Conservation (phyloP, 2,329 filamentous ascomycete species). For the Sporothrix schenckii region DNA sequence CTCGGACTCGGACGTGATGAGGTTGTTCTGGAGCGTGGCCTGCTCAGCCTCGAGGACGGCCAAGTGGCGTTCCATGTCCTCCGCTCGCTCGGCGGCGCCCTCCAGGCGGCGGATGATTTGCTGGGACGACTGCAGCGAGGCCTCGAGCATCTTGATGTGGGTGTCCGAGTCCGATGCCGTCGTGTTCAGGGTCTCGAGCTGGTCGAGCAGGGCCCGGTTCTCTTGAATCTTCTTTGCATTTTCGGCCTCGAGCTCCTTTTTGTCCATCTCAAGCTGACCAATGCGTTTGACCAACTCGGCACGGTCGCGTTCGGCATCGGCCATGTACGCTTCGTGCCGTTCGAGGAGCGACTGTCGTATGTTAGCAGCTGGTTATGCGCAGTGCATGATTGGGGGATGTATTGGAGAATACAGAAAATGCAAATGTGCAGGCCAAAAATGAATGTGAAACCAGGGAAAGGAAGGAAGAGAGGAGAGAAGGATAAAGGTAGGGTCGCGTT, state of each 20-base stretch:
- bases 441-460: neutral
- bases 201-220: conserved; percentile 77
- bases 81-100: conserved; percentile 71
- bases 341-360: conserved; percentile 76
- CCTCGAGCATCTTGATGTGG: conserved; percentile 75
- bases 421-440: conserved; percentile 32
- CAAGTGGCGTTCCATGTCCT: conserved; percentile 79
- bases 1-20: conserved; percentile 71
- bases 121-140: conserved; percentile 75
- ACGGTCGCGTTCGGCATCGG: conserved; percentile 85
- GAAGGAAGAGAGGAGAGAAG: neutral
- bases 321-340: conserved; percentile 92
- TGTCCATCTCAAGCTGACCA: conserved; percentile 73
- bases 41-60: conserved; percentile 81
- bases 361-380: neutral
- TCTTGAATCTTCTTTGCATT: conserved; percentile 81
- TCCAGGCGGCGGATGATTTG: conserved; percentile 75
- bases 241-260: conserved; percentile 70
- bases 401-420: neutral
- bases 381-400: conserved; percentile 1
- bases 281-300: conserved; percentile 71
- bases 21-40: conserved; percentile 66
- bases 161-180: conserved; percentile 78
- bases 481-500: neutral
- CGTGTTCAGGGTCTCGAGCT: conserved; percentile 81